Base-by-base conservation (phyloP, 176 grass and related monocot species). In the Puccinellia tenuiflora region DNA sequence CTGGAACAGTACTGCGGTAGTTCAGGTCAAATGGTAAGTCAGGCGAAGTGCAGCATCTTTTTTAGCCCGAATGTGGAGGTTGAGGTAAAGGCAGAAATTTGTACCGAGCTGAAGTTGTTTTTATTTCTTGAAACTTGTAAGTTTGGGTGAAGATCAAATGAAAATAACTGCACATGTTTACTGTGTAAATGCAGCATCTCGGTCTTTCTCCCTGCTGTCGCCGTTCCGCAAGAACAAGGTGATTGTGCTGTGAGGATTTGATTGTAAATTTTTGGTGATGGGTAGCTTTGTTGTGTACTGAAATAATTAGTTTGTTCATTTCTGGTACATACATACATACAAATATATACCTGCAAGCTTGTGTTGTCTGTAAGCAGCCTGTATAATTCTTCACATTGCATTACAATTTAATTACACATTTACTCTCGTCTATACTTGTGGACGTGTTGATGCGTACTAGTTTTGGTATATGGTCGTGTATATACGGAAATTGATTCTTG, bases 161-260 rank as follows among this genome's bases (percentile, higher is more conserved):
- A n/a, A n/a, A n/a, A n/a, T n/a, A n/a, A n/a, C n/a, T n/a, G n/a
- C n/a, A n/a, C n/a, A 1, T 9, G 24, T 72, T 74, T 82, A 21
- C 38, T 86, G 2, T 33, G 10, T 10, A 31, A 57, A 71, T 75
- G 29, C 92, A 94, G 92, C 77, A 80, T 88, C 90, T 68, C 78
- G 87, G 33, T 86, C 87, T 0, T 94, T 94, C 54, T 94, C 92
- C 10, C 69, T 94, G 7, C 56, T 94, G 53, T 88, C 87, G 13
- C 90, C 92, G 1, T 94, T 94, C 82, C 89, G 90, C 48, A 94
- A 83, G 79, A 75, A 90, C 16, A 90, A 90, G 84, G 84, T 86
- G 34, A 68, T 86, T 24, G 84, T 86, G 9, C 74, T 90, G 40
- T 86, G 79, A 90, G 67, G 73, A 62, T 39, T 8, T 88, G 16